Evolutionary conservation across 2,329 filamentous ascomycete genomes (phyloP).

Genomic region (Penicillium polonicum): DNA sequence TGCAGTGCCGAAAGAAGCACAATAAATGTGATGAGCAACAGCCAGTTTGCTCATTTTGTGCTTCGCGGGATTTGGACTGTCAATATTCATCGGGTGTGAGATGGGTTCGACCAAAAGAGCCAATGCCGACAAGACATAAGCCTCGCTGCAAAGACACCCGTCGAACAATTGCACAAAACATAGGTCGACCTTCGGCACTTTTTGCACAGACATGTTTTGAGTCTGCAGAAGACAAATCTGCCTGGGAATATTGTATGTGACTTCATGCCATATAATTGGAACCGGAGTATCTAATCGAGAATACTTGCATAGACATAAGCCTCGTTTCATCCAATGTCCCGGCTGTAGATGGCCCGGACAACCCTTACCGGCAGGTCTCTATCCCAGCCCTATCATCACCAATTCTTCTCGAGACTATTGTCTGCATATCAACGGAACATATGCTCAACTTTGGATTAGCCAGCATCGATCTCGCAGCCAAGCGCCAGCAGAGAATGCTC

Average conservation of each 20-base stretch:
- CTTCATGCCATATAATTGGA: neutral
- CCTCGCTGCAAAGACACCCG: conserved; percentile 11
- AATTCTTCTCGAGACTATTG: conserved; percentile 23
- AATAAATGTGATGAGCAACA: conserved; percentile 24
- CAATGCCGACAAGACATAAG: conserved; percentile 15
- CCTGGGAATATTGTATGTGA: conserved; percentile 26
- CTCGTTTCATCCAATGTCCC: conserved; percentile 26
- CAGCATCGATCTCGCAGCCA: conserved; percentile 20
- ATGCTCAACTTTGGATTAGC: conserved; percentile 27
- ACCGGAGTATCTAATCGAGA: neutral
- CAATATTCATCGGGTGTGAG: conserved; percentile 20
- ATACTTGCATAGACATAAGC: conserved; percentile 19
- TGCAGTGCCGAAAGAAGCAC: conserved; percentile 23
- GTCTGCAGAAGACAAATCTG: conserved; percentile 18
- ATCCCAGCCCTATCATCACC: conserved; percentile 23
- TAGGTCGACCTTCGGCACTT: conserved; percentile 2
- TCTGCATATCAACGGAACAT: conserved; percentile 27
- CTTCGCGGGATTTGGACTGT: conserved; percentile 10
- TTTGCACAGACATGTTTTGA: conserved; percentile 13
- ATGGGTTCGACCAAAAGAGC: conserved; percentile 19
- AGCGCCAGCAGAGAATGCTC: conserved; percentile 24
- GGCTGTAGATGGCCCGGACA: conserved; percentile 24
- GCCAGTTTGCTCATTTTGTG: conserved; percentile 19
- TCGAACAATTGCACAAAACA: neutral
- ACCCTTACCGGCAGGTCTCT: conserved; percentile 25